A percentile compares a stretch with the other conserved stretches of the same genome.
These are phyloP conservation scores for Botryobasidium botryosum DNA, from an alignment of 768 basidiomycete genomes.

Conservation along the genomic window DNA sequence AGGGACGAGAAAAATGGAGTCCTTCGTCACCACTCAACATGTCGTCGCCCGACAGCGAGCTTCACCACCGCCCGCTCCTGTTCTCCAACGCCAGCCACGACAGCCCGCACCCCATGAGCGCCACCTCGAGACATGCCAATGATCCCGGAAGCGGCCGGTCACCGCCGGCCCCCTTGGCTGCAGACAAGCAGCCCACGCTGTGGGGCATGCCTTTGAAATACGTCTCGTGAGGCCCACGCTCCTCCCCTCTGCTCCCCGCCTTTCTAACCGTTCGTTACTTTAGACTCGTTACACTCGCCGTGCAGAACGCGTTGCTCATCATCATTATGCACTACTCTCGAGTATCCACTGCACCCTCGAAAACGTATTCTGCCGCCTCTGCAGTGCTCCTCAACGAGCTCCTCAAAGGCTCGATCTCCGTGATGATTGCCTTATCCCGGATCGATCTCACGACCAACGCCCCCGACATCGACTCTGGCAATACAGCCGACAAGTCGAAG, in stretches of 20 bases:
- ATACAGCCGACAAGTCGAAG: slow-evolving; percentile 8
- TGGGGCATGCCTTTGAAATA: slow-evolving; percentile 65
- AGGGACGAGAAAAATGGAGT: too few species aligned
- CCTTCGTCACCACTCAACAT: too few species aligned
- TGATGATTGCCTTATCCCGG: slow-evolving; percentile 57
- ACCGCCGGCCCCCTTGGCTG: too few species aligned
- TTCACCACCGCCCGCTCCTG: too few species aligned
- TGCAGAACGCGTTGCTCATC: slow-evolving; percentile 81
- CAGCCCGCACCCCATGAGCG: too few species aligned
- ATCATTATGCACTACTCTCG: slow-evolving; percentile 97
- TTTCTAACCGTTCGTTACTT: slow-evolving; percentile 8
- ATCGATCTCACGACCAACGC: slow-evolving; percentile 26
- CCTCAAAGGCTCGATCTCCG: slow-evolving; percentile 77
- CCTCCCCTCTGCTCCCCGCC: background rate
- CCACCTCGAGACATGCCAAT: too few species aligned
- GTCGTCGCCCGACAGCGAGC: too few species aligned
- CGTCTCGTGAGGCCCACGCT: slow-evolving; percentile 40
- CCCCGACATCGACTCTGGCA: slow-evolving; percentile 8
- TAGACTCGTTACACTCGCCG: slow-evolving; percentile 67
- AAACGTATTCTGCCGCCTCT: slow-evolving; percentile 79
- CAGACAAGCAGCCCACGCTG: slow-evolving; percentile 37
- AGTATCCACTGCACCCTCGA: slow-evolving; percentile 54
- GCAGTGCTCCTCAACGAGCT: slow-evolving; percentile 92
- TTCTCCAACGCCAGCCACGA: too few species aligned
- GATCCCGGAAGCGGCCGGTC: too few species aligned